Conservation (phyloP, 495 filamentous ascomycete species). For the Aspergillus cavernicola region DNA sequence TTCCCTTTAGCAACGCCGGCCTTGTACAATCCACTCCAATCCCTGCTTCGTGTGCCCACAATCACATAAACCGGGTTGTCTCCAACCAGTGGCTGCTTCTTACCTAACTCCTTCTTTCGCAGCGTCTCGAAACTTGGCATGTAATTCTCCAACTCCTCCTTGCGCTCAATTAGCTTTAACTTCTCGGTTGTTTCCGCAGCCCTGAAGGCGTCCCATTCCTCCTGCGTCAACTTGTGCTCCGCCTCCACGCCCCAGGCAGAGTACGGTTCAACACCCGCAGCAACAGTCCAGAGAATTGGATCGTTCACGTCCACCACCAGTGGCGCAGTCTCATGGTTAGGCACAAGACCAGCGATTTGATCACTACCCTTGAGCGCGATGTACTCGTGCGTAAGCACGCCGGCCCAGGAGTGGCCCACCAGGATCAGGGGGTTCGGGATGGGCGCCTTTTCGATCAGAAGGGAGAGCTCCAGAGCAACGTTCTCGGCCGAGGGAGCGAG, state of each 20-base stretch:
- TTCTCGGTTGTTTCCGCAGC: slow-evolving; percentile 11
- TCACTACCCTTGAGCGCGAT: slow-evolving; percentile 10
- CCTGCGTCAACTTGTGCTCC: slow-evolving; percentile 11
- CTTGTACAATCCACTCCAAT: slow-evolving; percentile 29
- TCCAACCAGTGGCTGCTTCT: slow-evolving; percentile 9
- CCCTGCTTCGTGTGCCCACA: slow-evolving; percentile 24
- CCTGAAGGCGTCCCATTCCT: slow-evolving; percentile 15
- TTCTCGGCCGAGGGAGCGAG: slow-evolving; percentile 7
- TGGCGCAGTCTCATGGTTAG: slow-evolving; percentile 17
- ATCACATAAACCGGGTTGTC: slow-evolving; percentile 19
- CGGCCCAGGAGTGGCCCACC: slow-evolving; percentile 18
- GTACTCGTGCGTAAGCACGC: slow-evolving; percentile 17
- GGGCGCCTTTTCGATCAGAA: slow-evolving; percentile 9
- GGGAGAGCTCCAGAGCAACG: slow-evolving; percentile 13
- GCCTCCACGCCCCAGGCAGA: slow-evolving; percentile 9
- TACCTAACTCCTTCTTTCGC: slow-evolving; percentile 11
- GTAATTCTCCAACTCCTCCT: slow-evolving; percentile 8
- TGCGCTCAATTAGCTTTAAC: not conserved
- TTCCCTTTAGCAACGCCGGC: slow-evolving; percentile 30
- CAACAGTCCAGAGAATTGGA: slow-evolving; percentile 12
- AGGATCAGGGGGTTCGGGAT: slow-evolving; percentile 13
- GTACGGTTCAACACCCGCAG: slow-evolving; percentile 10
- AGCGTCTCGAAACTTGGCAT: slow-evolving; percentile 11
- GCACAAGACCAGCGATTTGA: slow-evolving; percentile 13
- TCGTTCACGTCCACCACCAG: slow-evolving; percentile 17